Evolutionary conservation across 2,329 filamentous ascomycete species (phyloP), one percentile per base, ranked within the genome.

Genomic region (Seiridium unicorne): DNA sequence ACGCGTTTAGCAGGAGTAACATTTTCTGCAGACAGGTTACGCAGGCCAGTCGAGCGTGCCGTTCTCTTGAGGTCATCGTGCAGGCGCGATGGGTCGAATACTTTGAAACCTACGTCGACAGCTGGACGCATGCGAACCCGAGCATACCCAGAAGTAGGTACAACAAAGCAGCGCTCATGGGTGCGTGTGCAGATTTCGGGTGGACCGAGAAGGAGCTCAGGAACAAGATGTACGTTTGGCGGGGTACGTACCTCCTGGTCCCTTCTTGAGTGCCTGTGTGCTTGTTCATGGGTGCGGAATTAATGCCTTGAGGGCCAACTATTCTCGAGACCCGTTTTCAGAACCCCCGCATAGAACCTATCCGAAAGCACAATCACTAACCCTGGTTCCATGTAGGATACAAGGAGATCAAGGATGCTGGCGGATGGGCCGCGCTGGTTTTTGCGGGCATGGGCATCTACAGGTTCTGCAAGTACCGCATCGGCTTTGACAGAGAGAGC

Each of bases 401-500:
- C 67, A 79, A 83, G 63, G 82, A 85, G 66, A 84, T 86, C 64
- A 82, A 84, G 69, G 79, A 84, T 55, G 76, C 78, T 18, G 83
- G 80, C 3, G 84, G 83, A 3, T 86, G 82, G 82, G 79, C 77
- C 2, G 76, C 81, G 9, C 74, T 86, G 3, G 78, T 85, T 2
- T 86, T 86, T 63, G 79, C 83, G 4, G 82, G 84, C 40, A 81
- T 82, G 72, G 83, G 84, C 1, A 78, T 86, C 11, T 86, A 86
- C 68, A 77, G 83, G 6, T 84, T 85, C 68, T 86, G 83, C 78
- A 86, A 86, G 66, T 86, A 86, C 66, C 78, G 83, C 48, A 79
- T 81, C 1, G 80, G 79, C 4, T 84, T 85, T 65, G 76, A 78
- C 47, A 74, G 77, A 4, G 79, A 81, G 13, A 78, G 82, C 3